Percentiles rank a stretch among this genome's conserved stretches.
These are phyloP conservation scores for Boletus reticulatus DNA, from an alignment of 768 basidiomycete genomes.

Conservation along the genomic window DNA sequence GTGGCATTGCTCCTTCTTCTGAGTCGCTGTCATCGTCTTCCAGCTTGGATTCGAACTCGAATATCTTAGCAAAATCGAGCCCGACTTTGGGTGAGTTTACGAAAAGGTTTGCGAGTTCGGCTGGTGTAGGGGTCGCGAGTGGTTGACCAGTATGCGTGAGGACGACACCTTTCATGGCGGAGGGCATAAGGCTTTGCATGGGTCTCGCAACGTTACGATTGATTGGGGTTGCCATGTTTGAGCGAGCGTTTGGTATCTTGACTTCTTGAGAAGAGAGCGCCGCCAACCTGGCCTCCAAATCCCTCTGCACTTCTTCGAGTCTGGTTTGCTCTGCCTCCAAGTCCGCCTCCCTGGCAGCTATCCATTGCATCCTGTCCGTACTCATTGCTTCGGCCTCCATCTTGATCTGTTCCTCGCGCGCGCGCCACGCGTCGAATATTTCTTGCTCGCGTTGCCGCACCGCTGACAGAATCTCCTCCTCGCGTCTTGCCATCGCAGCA, in stretches of 20 bases:
- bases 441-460: constrained; percentile 64
- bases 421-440: constrained; percentile 56
- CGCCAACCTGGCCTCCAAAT: constrained; percentile 50
- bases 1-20: constrained; percentile 33
- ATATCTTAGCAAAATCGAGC: constrained; percentile 75
- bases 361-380: constrained; percentile 44
- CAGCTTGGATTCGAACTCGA: constrained; percentile 50
- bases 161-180: constrained; percentile 76
- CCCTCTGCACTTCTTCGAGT: constrained; percentile 44
- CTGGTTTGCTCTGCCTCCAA: constrained; percentile 49
- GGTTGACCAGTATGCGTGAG: constrained; percentile 76
- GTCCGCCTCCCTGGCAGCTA: constrained; percentile 51
- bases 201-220: constrained; percentile 34
- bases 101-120: constrained; percentile 65
- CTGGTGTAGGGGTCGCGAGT: constrained; percentile 67
- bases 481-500: constrained; percentile 58
- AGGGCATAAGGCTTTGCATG: constrained; percentile 31
- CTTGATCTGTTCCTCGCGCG: constrained; percentile 49
- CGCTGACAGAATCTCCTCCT: constrained; percentile 70
- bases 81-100: constrained; percentile 67
- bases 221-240: constrained; percentile 50
- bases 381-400: constrained; percentile 45
- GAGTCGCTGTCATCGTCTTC: constrained; percentile 32
- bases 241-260: constrained; percentile 14
- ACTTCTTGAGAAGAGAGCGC: constrained; percentile 39